phyloP scores from a whole-genome alignment of 2,329 filamentous ascomycete species.

The Trichoderma citrinoviride region DNA sequence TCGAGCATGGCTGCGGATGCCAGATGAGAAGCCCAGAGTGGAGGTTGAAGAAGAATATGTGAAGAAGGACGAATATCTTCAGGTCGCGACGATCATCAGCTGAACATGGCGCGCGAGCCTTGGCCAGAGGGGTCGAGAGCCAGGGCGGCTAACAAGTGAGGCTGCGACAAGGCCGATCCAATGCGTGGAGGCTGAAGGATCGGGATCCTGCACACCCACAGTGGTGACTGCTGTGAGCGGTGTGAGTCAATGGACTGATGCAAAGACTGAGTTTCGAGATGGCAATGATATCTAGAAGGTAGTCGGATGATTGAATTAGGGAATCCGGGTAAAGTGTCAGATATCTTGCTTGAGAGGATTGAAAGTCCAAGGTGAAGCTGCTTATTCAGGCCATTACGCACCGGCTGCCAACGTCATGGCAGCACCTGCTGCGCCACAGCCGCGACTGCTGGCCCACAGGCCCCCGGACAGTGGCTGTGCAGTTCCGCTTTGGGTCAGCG shows the following conservation, averaged over 20 bases:
- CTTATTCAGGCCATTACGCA: neutral
- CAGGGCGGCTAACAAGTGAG: constrained; percentile 7
- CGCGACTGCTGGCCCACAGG: neutral
- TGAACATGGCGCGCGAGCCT: constrained; percentile 1
- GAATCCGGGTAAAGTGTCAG: neutral
- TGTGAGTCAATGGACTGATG: neutral
- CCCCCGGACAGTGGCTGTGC: neutral
- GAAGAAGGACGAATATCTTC: neutral
- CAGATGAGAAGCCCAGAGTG: neutral
- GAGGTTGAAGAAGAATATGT: neutral
- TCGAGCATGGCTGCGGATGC: constrained; percentile 65
- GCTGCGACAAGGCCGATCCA: neutral
- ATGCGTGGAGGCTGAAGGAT: neutral
- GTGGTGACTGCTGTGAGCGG: neutral
- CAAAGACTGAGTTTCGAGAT: neutral
- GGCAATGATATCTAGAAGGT: neutral
- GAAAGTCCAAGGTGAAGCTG: neutral
- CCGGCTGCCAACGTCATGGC: constrained; percentile 19
- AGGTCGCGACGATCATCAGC: constrained; percentile 1
- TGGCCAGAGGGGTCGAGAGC: constrained; percentile 1
- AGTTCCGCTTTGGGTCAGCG: neutral
- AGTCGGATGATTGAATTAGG: neutral
- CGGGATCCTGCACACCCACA: neutral
- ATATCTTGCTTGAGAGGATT: neutral
- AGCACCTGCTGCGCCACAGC: constrained; percentile 20